A percentile compares a stretch with the other conserved stretches of the same genome.
Evolutionary conservation across 306 rosid species (phyloP).

Genomic region (Quercus glauca): DNA sequence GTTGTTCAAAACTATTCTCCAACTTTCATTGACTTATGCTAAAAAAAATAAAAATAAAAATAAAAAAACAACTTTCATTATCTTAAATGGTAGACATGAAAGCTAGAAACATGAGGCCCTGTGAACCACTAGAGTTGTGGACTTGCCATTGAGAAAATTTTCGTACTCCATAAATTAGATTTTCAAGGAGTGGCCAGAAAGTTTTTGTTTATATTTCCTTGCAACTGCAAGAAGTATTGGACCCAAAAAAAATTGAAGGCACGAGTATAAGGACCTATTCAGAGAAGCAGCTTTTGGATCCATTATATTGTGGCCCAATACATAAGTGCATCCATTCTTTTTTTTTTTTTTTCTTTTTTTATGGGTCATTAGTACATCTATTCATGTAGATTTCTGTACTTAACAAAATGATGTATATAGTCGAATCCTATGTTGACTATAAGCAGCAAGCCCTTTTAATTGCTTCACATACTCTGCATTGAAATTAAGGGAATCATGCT

Average conservation of each 20-base stretch:
- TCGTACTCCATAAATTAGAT: too few species aligned
- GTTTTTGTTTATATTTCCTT: background rate
- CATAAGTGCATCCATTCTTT: too few species aligned
- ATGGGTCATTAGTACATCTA: background rate
- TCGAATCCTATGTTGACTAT: background rate
- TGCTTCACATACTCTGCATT: background rate
- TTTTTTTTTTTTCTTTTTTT: too few species aligned
- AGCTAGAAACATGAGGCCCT: background rate
- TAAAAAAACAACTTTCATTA: background rate
- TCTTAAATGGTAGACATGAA: background rate
- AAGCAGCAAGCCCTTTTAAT: background rate
- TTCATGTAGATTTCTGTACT: background rate
- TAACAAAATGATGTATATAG: background rate
- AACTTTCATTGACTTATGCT: background rate
- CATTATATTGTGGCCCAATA: background rate
- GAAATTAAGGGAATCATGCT: conserved; percentile 21
- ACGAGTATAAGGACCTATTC: background rate
- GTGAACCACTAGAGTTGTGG: background rate
- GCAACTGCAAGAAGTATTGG: background rate
- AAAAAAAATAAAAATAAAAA: too few species aligned
- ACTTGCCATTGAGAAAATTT: background rate
- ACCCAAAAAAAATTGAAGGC: background rate
- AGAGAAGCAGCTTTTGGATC: background rate
- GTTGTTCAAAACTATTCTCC: background rate
- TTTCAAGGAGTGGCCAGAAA: too few species aligned